Conservation (phyloP, 352 stramenopile genomes). For the Phytopythium litorale region DNA sequence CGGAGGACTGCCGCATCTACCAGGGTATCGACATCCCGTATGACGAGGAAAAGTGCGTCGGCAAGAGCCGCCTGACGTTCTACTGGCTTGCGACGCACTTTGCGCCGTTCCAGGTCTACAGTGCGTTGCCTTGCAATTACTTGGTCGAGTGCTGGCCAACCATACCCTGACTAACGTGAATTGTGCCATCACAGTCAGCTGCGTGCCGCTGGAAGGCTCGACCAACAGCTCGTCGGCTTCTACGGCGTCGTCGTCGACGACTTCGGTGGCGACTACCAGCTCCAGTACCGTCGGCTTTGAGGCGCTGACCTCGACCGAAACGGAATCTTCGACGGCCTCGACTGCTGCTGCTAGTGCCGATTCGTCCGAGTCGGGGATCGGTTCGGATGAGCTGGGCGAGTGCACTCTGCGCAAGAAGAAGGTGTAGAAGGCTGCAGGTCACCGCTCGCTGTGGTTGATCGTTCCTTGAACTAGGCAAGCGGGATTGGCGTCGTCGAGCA, state of each 20-base stretch:
- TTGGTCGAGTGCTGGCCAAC: too few species aligned
- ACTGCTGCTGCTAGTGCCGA: background rate
- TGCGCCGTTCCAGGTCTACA: slow-evolving; percentile 11
- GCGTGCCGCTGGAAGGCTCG: slow-evolving; percentile 6
- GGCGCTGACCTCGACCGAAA: background rate
- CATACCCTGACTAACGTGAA: background rate
- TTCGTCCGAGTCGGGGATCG: background rate
- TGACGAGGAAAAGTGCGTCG: slow-evolving; percentile 20
- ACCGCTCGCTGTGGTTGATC: background rate
- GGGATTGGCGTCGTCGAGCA: background rate
- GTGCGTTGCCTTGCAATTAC: background rate
- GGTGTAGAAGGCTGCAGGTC: background rate
- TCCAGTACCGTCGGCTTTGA: slow-evolving; percentile 2
- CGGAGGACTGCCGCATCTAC: slow-evolving; percentile 29
- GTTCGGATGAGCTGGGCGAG: background rate
- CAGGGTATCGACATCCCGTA: slow-evolving; percentile 25
- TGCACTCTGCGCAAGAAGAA: slow-evolving; percentile 3
- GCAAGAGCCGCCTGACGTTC: slow-evolving; percentile 28
- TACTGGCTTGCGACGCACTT: slow-evolving; percentile 31
- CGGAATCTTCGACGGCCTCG: background rate
- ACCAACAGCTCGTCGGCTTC: slow-evolving; percentile 1
- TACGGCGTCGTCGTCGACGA: background rate
- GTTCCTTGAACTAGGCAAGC: background rate
- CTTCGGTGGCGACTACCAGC: background rate
- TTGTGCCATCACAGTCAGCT: slow-evolving; percentile 4